Percentiles rank a stretch among this genome's conserved stretches.
phyloP scores from a whole-genome alignment of 2,329 filamentous ascomycete species.

The Clonostachys byssicola region DNA sequence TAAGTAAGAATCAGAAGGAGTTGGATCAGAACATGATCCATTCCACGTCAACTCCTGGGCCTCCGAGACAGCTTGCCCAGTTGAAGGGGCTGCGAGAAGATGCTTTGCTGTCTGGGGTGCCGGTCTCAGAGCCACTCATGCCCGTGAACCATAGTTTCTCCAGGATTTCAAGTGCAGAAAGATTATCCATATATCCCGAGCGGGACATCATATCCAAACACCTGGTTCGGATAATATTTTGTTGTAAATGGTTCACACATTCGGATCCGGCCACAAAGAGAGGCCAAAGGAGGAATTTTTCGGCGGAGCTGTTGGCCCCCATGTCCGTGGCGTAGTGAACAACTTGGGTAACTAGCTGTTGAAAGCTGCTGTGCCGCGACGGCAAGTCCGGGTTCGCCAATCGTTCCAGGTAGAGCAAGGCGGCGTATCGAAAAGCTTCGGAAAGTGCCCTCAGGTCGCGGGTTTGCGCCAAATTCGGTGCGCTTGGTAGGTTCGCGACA shows the following conservation, averaged over 20 bases:
- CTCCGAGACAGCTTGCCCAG: constrained; percentile 54
- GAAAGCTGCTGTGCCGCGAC: constrained; percentile 72
- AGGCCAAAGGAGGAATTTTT: constrained; percentile 92
- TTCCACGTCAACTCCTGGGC: constrained; percentile 53
- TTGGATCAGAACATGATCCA: constrained; percentile 59
- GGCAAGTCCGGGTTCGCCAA: constrained; percentile 73
- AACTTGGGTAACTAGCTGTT: constrained; percentile 76
- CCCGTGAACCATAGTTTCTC: constrained; percentile 77
- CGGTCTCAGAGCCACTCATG: constrained; percentile 28
- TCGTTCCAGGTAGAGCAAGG: constrained; percentile 84
- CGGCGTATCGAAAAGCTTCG: constrained; percentile 86
- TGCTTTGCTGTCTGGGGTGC: constrained; percentile 22
- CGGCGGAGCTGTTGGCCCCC: constrained; percentile 64
- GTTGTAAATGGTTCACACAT: constrained; percentile 77
- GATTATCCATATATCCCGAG: constrained; percentile 90
- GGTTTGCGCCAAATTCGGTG: constrained; percentile 56
- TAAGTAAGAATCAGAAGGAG: no score
- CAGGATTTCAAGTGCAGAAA: constrained; percentile 78
- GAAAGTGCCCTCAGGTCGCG: constrained; percentile 78
- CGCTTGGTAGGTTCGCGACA: constrained; percentile 42
- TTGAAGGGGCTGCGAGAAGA: constrained; percentile 47
- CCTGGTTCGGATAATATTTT: constrained; percentile 72
- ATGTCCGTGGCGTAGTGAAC: constrained; percentile 81
- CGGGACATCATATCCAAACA: constrained; percentile 84
- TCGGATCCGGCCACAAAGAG: constrained; percentile 88